Evolutionary conservation across 176 grass and related monocot genomes (phyloP).

Genomic region (Cymbopogon citratus): DNA sequence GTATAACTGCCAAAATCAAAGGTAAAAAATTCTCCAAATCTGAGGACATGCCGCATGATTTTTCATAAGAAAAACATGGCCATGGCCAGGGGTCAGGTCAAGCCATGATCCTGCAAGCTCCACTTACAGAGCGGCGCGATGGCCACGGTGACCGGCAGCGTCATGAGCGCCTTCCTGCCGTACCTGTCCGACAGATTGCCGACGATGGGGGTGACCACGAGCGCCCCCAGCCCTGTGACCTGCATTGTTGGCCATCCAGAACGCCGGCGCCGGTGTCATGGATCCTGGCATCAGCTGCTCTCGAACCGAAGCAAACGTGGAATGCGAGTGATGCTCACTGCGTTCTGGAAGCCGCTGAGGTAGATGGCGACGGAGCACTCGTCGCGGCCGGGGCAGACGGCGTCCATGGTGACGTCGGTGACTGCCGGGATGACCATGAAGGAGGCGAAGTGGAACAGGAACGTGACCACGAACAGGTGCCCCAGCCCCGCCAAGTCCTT

Average conservation of each 20-base stretch:
- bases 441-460: conserved; percentile 72
- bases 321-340: background rate
- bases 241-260: background rate
- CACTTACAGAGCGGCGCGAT: conserved; percentile 56
- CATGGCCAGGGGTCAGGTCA: no score
- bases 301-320: background rate
- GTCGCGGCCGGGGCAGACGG: conserved; percentile 58
- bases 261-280: background rate
- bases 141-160: conserved; percentile 47
- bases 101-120: no score
- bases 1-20: conserved; percentile 39
- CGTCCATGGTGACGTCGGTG: conserved; percentile 75
- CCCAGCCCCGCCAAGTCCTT: conserved; percentile 43
- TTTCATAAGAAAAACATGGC: background rate
- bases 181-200: conserved; percentile 91
- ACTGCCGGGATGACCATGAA: conserved; percentile 74
- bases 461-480: conserved; percentile 60
- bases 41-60: background rate
- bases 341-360: conserved; percentile 73
- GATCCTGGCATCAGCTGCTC: background rate
- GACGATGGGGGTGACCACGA: conserved; percentile 66
- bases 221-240: conserved; percentile 70
- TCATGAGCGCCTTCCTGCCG: conserved; percentile 71
- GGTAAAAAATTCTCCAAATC: background rate
- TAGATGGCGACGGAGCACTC: conserved; percentile 84